A percentile compares a stretch with the other conserved stretches of the same genome.
Evolutionary conservation across 345 rosid species (phyloP).

Genomic region (Gossypium bickii): DNA sequence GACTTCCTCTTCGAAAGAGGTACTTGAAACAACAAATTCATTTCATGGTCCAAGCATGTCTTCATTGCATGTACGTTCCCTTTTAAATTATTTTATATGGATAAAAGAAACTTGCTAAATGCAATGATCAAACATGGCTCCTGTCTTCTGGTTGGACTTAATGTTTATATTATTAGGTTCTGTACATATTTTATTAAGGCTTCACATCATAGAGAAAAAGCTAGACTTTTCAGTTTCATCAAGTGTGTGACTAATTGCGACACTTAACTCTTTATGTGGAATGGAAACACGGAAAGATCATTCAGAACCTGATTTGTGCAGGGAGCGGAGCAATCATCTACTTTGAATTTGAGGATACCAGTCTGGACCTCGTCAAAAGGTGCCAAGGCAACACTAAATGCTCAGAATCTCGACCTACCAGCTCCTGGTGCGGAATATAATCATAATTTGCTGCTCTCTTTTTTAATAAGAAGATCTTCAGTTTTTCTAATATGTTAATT

Average conservation of each 20-base stretch:
- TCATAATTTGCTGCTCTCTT: background rate
- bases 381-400: constrained; percentile 61
- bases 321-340: constrained; percentile 44
- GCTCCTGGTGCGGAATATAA: constrained; percentile 48
- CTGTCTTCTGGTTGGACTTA: background rate
- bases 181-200: background rate
- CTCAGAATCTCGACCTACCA: constrained; percentile 42
- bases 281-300: background rate
- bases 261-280: background rate
- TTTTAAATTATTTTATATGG: background rate
- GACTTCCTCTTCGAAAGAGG: constrained; percentile 43
- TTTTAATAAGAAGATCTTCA: background rate
- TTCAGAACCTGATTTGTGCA: constrained; percentile 21
- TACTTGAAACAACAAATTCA: constrained; percentile 7
- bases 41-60: background rate
- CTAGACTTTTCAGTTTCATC: background rate
- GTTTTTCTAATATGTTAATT: background rate
- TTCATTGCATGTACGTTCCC: background rate
- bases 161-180: background rate
- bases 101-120: background rate
- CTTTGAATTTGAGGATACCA: constrained; percentile 74
- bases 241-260: background rate
- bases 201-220: background rate
- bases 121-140: background rate
- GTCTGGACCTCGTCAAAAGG: constrained; percentile 54